A percentile compares a stretch with the other conserved stretches of the same genome.
Evolutionary conservation across 2,329 filamentous ascomycete species (phyloP).

Genomic region (Akanthomyces muscarius): DNA sequence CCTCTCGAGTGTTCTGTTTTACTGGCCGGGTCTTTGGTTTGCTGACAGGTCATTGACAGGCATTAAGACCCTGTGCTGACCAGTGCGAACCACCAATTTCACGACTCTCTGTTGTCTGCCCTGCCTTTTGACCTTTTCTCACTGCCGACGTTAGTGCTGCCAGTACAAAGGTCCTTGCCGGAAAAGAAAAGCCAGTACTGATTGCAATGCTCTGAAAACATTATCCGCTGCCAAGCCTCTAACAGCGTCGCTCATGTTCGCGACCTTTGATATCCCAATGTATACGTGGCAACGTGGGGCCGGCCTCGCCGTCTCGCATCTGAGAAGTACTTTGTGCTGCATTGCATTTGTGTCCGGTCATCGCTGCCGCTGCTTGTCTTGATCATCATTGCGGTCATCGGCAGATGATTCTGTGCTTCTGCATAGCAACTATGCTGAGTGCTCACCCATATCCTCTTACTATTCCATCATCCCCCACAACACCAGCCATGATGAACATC

Average conservation of each 20-base stretch:
- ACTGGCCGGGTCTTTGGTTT: not conserved
- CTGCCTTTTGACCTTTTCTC: not conserved
- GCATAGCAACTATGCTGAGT: too few species aligned
- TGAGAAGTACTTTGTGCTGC: not conserved
- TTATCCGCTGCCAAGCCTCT: conserved; percentile 5
- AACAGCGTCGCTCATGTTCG: not conserved
- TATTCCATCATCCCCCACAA: not conserved
- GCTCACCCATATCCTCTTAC: not conserved
- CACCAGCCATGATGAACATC: too few species aligned
- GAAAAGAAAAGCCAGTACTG: too few species aligned
- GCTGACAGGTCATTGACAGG: not conserved
- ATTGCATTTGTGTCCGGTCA: not conserved
- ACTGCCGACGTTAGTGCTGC: not conserved
- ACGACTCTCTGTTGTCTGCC: too few species aligned
- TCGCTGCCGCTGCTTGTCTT: not conserved
- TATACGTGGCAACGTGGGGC: conserved; percentile 8
- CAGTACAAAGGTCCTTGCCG: not conserved
- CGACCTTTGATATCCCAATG: not conserved
- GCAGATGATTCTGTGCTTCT: too few species aligned
- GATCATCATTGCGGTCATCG: too few species aligned
- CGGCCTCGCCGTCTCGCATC: not conserved
- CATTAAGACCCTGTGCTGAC: not conserved
- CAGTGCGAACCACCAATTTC: not conserved
- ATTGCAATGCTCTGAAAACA: too few species aligned
- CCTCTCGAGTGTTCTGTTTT: not conserved